Base-by-base conservation (phyloP, 495 filamentous ascomycete genomes). In the Hypoxylon intermedium region DNA sequence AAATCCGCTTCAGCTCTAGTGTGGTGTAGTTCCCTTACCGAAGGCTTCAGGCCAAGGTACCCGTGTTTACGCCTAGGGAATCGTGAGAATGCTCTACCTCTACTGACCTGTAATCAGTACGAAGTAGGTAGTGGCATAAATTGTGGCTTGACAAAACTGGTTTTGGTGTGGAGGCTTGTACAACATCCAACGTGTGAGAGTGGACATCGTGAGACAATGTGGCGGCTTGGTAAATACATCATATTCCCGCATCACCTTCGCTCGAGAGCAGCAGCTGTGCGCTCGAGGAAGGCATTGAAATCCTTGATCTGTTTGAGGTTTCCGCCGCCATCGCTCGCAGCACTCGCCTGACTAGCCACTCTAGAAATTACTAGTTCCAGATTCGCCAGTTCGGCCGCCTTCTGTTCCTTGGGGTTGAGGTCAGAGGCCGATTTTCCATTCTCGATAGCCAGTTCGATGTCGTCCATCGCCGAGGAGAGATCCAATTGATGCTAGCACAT, bases 221-320 rank as follows among this genome's bases (percentile, higher is more conserved):
- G 24, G 7, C 24, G 24, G 24, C 24, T 7, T 26, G 24, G 4
- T 26, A 38, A 19, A 38, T 4, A 19, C 12, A 7, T 16, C 24
- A 3, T 13, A 23, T 15, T 37, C n/a, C 15, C 31, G 31, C 18
- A 58, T 53, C 31, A 60, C 58, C 72, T 73, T 31, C 75, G 58
- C 67, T 85, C 81, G 37, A 85, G 68, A 11, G 72, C 77, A 13
- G 72, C 65, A 9, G 81, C 79, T 12, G 80, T 71, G 30, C 81
- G 72, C 63, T 84, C 82, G 34, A 85, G 70, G 59, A 85, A 83
- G 24, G 74, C 74, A 54, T 85, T 85, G 56, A 84, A 83, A 23
- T 82, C 79, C 57, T 72, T 79, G 58, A 85, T 77, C 60, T 82
- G 77, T 53, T 74, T 76, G 58, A 84, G 69, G 2, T 76, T 60